Evolutionary conservation across 2,329 filamentous ascomycete genomes (phyloP).

Genomic region (Phyllosticta citriasiana): DNA sequence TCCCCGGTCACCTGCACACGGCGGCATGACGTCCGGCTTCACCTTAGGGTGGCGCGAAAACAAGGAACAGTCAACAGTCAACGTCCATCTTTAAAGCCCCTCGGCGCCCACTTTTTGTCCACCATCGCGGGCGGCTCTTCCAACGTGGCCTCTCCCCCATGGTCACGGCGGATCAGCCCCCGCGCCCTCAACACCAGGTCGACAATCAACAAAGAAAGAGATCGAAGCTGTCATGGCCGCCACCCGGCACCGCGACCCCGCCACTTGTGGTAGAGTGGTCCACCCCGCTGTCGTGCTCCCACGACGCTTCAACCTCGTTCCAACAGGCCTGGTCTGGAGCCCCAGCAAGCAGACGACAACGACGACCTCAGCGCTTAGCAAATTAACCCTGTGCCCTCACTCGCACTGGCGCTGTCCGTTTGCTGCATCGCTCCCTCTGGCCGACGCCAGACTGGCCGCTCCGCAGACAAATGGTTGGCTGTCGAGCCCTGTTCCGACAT

Average conservation of each 20-base stretch:
- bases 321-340: not conserved
- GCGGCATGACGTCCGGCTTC: not conserved
- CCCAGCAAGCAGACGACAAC: not conserved
- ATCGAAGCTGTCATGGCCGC: slow-evolving; percentile 17
- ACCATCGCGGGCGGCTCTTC: not conserved
- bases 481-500: slow-evolving; percentile 22
- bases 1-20: not conserved
- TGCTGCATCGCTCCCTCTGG: slow-evolving; percentile 25
- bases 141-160: not conserved
- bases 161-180: not conserved
- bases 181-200: not conserved
- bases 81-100: not conserved
- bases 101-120: not conserved
- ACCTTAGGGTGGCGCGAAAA: not conserved
- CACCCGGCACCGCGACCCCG: slow-evolving; percentile 15
- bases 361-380: not conserved
- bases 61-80: not conserved
- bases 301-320: not conserved
- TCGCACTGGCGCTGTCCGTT: slow-evolving; percentile 12
- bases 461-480: slow-evolving; percentile 29
- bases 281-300: not conserved
- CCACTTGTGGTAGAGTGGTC: slow-evolving; percentile 8
- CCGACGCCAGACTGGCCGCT: slow-evolving; percentile 25
- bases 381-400: not conserved
- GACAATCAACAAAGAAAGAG: slow-evolving; percentile 14